Evolutionary conservation across 2,329 filamentous ascomycete genomes (phyloP), one percentile per base, ranked within the genome.

Genomic region (Fusarium proliferatum): DNA sequence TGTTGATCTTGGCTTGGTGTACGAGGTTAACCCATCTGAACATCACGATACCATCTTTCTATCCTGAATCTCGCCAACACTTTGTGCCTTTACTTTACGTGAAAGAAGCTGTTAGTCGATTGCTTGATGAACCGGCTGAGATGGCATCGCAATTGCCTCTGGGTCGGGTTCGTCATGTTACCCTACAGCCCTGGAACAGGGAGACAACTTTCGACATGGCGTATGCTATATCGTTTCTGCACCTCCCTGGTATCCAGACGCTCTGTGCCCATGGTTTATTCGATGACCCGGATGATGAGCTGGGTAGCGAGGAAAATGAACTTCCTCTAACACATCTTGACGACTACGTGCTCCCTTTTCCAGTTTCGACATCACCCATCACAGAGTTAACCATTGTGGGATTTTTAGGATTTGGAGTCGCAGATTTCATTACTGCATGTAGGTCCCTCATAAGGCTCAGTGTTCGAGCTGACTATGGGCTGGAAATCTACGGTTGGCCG

Each of bases 1-100:
- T 42, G 3, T n/a, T 38, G 4, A 17, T 64, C 15, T 17, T 64
- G 48, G 9, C 42, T 0, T 66, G 60, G 63, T 48, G 33, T 12
- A 57, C 30, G 0, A 26, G 21, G 4, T 21, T 66, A 1, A 64
- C 23, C 1, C 19, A 57, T 17, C 4, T 64, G 4, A 30, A 5
- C 3, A 26, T 66, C 0, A 21, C 48, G 0, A 0, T 64, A 13
- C 48, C 60, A 5, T 0, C 3, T 0, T 12, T 21, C 0, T 2
- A 6, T 9, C 28, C 23, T 10, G 9, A 2, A 1, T 3, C 3
- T 11, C 13, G 26, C 8, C 3, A 43, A 16, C 13, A 51, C 1
- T 43, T 28, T 9, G 43, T 49, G 21, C 19, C 34, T 36, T 13
- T 56, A 4, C 61, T 21, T 7, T 57, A 38, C 4, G 5, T 19